Evolutionary conservation across 169 alveolate species (phyloP), one percentile per base, ranked within the genome.

Genomic region (Cryptosporidium sp.): DNA sequence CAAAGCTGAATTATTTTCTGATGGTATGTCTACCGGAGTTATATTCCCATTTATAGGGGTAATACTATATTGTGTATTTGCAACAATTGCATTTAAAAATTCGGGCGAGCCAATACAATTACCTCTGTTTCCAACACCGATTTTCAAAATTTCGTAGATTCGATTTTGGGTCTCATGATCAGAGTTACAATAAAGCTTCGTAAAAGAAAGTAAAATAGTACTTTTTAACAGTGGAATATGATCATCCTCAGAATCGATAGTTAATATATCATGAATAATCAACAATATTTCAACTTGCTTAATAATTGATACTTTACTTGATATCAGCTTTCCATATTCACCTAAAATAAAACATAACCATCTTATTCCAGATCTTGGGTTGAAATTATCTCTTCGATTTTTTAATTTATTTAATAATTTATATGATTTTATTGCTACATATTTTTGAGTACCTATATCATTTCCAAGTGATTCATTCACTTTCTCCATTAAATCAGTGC

Each of bases 311-410:
- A 62, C 29, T 80, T 60, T 80, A 60, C 62, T 61, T 23, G 89
- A 62, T 26, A 80, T 56, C 31, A 65, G n/a, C 3, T 60, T 42
- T 44, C 89, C 89, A 62, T 80, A 80, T 67, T 80, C 89, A 12
- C 89, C 89, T 14, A 80, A 33, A 12, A 80, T 8, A 48, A 62
- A 80, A 21, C 89, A 80, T 26, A 80, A 31, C 89, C 89, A 80
- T 44, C 89, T 58, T 18, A 80, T 80, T n/a, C 89, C 89, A 26
- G 52, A 61, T 26, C 2, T 35, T 29, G 37, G 42, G 60, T 29
- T 60, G 14, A 80, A 80, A 58, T 62, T 21, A 23, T 37, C 21
- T 23, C 70, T 61, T n/a, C 3, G 26, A 51, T 51, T 80, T 7
- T 60, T 33, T 53, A 51, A 26, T 62, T 65, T 80, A 42, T 56